Base-by-base conservation (phyloP, 805 yeast species). In the Cyberlindnera misumaiensis region DNA sequence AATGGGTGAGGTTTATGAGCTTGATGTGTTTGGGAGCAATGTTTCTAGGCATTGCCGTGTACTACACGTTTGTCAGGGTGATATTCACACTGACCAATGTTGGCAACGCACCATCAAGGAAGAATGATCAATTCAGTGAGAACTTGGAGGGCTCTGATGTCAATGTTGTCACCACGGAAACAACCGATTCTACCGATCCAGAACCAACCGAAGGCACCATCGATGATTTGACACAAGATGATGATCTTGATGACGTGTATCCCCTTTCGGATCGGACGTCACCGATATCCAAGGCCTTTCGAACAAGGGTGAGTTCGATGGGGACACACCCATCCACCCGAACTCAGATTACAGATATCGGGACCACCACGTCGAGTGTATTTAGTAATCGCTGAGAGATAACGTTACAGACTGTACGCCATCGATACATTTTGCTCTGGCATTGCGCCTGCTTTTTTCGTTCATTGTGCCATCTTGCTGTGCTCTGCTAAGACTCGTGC, bases 1-100 rank as follows among this genome's bases (percentile, higher is more conserved):
- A 51, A 22, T 49, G 54, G 51, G 25, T 53, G 2, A 45, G 50
- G 26, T 49, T 44, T 32, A 30, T 51, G 16, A 51, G 49, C 28
- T 48, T 51, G 10, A 38, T 51, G 44, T 42, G 51, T 11, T 41
- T 53, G 20, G 41, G 51, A 0, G 47, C 48, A 1, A 30, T 51
- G 35, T 31, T 51, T 4, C 14, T 53, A 14, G 57, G 57, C 3
- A 37, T 51, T 7, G 31, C 45, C n/a, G 38, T 47, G 1, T 53
- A 53, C 34, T 53, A 48, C 30, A 44, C 47, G 1, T 25, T 41
- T 6, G 37, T 53, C 7, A 42, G 50, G 17, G 24, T 42, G 16
- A 51, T 53, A 9, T 53, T 48, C 25, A 41, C 52, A 49, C 16
- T 48, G 27, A 52, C 57, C 2, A 43, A 44, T 31, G 25, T 46